A percentile compares a stretch with the other conserved stretches of the same genome.
Conservation (phyloP, 1,139 yeast genomes). For the Barnettozyma hawaiiensis region DNA sequence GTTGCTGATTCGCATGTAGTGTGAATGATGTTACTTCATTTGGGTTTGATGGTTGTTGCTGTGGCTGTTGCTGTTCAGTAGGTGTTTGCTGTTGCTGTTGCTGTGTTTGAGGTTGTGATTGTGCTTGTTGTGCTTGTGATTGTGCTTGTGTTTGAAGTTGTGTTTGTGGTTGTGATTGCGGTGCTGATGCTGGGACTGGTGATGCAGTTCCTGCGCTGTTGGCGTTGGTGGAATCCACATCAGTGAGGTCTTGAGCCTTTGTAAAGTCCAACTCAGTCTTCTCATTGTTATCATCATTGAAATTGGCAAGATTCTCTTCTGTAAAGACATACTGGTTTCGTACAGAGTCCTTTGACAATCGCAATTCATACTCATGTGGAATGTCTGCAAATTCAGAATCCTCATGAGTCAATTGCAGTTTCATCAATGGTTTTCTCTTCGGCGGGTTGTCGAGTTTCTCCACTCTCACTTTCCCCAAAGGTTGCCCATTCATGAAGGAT, state of each 20-base stretch:
- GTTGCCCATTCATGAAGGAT: conserved; percentile 59
- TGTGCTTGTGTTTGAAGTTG: no score
- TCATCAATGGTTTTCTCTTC: conserved; percentile 38
- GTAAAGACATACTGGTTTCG: conserved; percentile 86
- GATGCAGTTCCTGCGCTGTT: conserved; percentile 1
- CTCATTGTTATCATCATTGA: conserved; percentile 34
- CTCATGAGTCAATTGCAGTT: conserved; percentile 49
- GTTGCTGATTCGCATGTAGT: conserved; percentile 31
- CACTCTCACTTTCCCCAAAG: conserved; percentile 77
- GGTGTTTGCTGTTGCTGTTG: no score
- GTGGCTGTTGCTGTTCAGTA: no score
- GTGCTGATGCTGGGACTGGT: not conserved
- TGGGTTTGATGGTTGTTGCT: not conserved
- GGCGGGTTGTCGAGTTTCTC: conserved; percentile 36
- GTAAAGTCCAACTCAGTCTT: conserved; percentile 13
- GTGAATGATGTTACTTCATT: conserved; percentile 37
- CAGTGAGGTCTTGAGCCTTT: not conserved
- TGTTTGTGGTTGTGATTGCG: no score
- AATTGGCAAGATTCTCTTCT: conserved; percentile 74
- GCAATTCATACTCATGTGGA: conserved; percentile 81
- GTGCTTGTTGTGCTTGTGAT: no score
- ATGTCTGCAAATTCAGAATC: conserved; percentile 37
- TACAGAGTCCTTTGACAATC: conserved; percentile 71
- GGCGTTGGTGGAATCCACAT: not conserved
- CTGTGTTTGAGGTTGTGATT: no score